Evolutionary conservation across 371 early-diverging fungal species (phyloP).

Genomic region (Syncephalastrum contaminatum): DNA sequence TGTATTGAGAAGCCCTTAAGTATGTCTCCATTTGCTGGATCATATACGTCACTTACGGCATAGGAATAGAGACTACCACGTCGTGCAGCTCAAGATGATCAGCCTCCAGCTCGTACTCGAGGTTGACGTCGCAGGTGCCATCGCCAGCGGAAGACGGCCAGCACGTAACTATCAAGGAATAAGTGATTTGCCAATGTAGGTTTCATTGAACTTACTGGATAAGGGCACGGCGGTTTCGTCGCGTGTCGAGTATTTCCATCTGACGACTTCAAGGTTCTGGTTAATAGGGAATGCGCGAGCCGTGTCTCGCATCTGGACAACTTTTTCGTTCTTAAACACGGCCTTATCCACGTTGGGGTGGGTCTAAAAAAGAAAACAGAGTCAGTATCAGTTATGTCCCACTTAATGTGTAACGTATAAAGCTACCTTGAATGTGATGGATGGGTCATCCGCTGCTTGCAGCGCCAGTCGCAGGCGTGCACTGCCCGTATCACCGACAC

Average conservation of each 20-base stretch:
- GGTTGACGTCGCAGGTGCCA: slow-evolving; percentile 88
- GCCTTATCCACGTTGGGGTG: slow-evolving; percentile 97
- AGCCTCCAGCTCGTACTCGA: slow-evolving; percentile 89
- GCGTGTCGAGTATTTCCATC: slow-evolving; percentile 82
- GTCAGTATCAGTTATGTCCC: background rate
- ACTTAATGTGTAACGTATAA: background rate
- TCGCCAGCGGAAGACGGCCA: slow-evolving; percentile 94
- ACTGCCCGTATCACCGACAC: slow-evolving; percentile 65
- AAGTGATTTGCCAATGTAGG: background rate
- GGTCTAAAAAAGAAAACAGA: slow-evolving; percentile 51
- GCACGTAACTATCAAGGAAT: slow-evolving; percentile 73
- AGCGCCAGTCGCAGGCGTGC: slow-evolving; percentile 62
- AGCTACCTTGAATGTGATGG: slow-evolving; percentile 77
- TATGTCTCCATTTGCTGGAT: background rate
- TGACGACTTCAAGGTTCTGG: slow-evolving; percentile 81
- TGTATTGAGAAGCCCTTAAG: slow-evolving; percentile 20
- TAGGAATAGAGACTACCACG: slow-evolving; percentile 86
- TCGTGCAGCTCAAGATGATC: slow-evolving; percentile 77
- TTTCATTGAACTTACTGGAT: slow-evolving; percentile 53
- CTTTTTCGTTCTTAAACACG: slow-evolving; percentile 67
- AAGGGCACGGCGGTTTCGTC: slow-evolving; percentile 87
- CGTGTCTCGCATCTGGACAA: slow-evolving; percentile 81
- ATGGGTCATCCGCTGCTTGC: slow-evolving; percentile 50
- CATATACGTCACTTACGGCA: slow-evolving; percentile 64
- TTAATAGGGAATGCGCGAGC: slow-evolving; percentile 85